Percentiles rank a stretch among this genome's conserved stretches.
Conservation (phyloP, 2,329 filamentous ascomycete species). For the Botrytis fabae region DNA sequence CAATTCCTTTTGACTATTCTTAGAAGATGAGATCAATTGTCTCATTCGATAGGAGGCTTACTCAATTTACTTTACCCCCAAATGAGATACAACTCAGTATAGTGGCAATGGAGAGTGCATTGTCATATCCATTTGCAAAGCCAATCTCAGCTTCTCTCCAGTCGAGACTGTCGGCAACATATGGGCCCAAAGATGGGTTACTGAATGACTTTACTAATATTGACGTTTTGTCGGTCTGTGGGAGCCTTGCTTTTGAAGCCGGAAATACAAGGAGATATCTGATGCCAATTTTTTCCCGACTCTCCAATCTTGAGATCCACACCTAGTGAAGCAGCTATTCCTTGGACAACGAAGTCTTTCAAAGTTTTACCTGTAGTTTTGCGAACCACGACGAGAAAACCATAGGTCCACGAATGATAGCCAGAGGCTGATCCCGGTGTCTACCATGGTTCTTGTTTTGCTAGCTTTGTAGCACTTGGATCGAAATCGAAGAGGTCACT, state of each 20-base stretch:
- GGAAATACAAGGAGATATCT: constrained; percentile 21
- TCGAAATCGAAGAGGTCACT: background rate
- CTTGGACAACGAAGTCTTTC: constrained; percentile 45
- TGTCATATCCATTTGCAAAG: constrained; percentile 48
- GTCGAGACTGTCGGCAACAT: constrained; percentile 2
- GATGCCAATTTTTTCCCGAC: constrained; percentile 9
- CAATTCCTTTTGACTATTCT: background rate
- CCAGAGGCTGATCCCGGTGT: constrained; percentile 46
- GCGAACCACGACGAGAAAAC: constrained; percentile 47
- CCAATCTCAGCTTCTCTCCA: constrained; percentile 46
- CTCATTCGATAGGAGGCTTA: background rate
- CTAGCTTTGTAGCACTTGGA: constrained; percentile 33
- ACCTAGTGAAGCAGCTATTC: constrained; percentile 15
- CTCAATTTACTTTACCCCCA: background rate
- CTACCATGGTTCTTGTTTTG: constrained; percentile 48
- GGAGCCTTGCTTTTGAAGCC: background rate
- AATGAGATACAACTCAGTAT: constrained; percentile 6
- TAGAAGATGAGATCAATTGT: constrained; percentile 16
- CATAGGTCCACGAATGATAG: constrained; percentile 46
- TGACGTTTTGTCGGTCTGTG: background rate
- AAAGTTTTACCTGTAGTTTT: constrained; percentile 46
- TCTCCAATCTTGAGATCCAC: constrained; percentile 25
- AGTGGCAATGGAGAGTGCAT: constrained; percentile 46
- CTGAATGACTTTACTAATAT: background rate
- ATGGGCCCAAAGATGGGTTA: constrained; percentile 4